A percentile compares a stretch with the other conserved stretches of the same genome.
Evolutionary conservation across 192 early-diverging fungal species (phyloP).

Genomic region (Podila clonocystis): DNA sequence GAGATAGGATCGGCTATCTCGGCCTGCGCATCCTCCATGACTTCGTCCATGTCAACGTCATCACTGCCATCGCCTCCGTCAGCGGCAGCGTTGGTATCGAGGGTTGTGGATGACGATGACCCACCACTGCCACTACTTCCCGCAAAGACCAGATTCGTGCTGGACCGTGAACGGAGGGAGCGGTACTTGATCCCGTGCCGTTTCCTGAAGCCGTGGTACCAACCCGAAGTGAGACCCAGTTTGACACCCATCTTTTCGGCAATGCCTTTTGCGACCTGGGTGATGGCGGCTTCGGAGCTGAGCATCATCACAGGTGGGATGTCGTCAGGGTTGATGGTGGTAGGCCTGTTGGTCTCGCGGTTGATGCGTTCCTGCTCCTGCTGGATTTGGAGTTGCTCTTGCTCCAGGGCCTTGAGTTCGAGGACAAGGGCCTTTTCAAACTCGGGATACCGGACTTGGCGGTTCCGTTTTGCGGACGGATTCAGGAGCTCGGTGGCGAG

Average conservation of each 20-base stretch:
- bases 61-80: conserved; percentile 42
- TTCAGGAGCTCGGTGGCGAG: conserved; percentile 45
- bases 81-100: not conserved
- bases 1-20: no score
- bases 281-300: conserved; percentile 45
- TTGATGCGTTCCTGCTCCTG: conserved; percentile 35
- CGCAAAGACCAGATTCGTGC: not conserved
- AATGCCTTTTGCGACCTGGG: conserved; percentile 50
- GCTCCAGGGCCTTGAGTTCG: conserved; percentile 44
- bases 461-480: conserved; percentile 47
- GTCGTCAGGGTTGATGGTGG: conserved; percentile 2
- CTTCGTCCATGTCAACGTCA: conserved; percentile 28
- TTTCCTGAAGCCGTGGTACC: conserved; percentile 50
- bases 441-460: conserved; percentile 49
- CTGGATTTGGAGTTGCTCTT: conserved; percentile 45
- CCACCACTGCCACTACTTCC: not conserved
- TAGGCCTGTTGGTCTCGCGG: conserved; percentile 1
- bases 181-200: conserved; percentile 51
- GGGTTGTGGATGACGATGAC: not conserved
- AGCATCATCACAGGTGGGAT: conserved; percentile 46
- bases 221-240: conserved; percentile 43
- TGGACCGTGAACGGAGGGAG: conserved; percentile 28
- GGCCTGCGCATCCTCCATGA: conserved; percentile 29
- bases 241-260: conserved; percentile 51
- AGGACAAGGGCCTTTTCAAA: conserved; percentile 45